Conservation (phyloP, 1,284 basidiomycete genomes). For the Rhizoctonia solani region DNA sequence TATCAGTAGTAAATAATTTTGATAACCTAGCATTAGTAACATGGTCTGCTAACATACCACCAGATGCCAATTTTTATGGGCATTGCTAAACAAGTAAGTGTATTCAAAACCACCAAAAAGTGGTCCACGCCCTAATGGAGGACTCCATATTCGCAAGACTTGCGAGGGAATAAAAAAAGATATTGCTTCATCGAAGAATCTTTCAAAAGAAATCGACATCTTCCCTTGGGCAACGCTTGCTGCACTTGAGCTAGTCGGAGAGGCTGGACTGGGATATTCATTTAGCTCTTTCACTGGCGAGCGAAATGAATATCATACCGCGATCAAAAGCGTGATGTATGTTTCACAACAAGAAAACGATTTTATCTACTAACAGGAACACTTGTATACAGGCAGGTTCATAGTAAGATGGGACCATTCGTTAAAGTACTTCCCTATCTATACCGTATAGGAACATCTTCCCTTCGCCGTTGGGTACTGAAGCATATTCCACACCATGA, state of each 20-base stretch:
- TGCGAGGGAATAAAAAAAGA: neutral
- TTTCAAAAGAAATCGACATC: slow-evolving; percentile 51
- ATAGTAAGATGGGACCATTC: neutral
- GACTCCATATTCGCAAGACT: too few species aligned
- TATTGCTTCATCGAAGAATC: slow-evolving; percentile 40
- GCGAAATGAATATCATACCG: slow-evolving; percentile 53
- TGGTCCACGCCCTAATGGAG: too few species aligned
- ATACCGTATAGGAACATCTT: slow-evolving; percentile 42
- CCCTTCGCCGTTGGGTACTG: slow-evolving; percentile 53
- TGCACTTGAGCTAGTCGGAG: slow-evolving; percentile 56
- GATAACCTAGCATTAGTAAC: neutral
- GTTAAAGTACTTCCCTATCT: neutral
- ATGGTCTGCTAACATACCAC: neutral
- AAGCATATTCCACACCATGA: slow-evolving; percentile 51
- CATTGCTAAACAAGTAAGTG: slow-evolving; percentile 51
- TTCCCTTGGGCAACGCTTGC: slow-evolving; percentile 57
- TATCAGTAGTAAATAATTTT: neutral
- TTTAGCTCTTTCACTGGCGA: slow-evolving; percentile 52
- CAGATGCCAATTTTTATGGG: slow-evolving; percentile 53
- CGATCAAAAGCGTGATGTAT: slow-evolving; percentile 51
- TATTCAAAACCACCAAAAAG: slow-evolving; percentile 31
- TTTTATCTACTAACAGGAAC: slow-evolving; percentile 48
- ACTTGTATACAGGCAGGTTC: slow-evolving; percentile 44
- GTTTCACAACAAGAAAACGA: slow-evolving; percentile 48
- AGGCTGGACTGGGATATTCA: too few species aligned